Percentiles rank a stretch among this genome's conserved stretches.
Conservation (phyloP, 163 green algal genomes). For the Scenedesmus sp. region DNA sequence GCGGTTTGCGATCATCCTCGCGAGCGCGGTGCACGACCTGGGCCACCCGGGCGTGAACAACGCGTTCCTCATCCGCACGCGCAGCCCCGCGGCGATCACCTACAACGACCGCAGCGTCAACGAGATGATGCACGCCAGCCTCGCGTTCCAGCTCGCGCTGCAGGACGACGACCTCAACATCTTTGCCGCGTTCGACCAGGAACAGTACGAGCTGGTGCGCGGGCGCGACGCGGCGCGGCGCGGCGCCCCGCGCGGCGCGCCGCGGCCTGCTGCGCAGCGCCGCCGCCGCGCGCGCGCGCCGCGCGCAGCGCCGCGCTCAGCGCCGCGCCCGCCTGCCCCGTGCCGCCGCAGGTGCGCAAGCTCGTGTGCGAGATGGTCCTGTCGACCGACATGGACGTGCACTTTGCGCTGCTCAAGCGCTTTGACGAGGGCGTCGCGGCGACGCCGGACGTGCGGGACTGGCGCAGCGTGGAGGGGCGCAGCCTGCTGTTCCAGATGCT, state of each 20-base stretch:
- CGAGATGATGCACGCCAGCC: constrained; percentile 84
- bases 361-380: constrained; percentile 87
- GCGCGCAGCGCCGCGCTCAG: neutral
- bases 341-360: constrained; percentile 58
- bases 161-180: constrained; percentile 23
- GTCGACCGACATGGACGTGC: constrained; percentile 90
- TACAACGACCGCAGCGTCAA: constrained; percentile 89
- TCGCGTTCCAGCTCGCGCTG: constrained; percentile 74
- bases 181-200: constrained; percentile 11
- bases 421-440: constrained; percentile 57
- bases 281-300: too few species aligned
- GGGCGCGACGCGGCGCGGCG: neutral
- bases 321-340: neutral
- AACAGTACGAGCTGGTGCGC: constrained; percentile 37
- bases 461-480: constrained; percentile 44
- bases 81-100: constrained; percentile 48
- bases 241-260: too few species aligned
- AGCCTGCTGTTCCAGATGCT: constrained; percentile 72
- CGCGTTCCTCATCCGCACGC: constrained; percentile 83
- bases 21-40: constrained; percentile 85
- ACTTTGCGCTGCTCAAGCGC: constrained; percentile 75
- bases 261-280: neutral
- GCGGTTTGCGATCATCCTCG: constrained; percentile 82
- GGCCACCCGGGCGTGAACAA: constrained; percentile 91
- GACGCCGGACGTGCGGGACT: constrained; percentile 52